Evolutionary conservation across 441 rosid genomes (phyloP).

Genomic region (Sinapis alba): DNA sequence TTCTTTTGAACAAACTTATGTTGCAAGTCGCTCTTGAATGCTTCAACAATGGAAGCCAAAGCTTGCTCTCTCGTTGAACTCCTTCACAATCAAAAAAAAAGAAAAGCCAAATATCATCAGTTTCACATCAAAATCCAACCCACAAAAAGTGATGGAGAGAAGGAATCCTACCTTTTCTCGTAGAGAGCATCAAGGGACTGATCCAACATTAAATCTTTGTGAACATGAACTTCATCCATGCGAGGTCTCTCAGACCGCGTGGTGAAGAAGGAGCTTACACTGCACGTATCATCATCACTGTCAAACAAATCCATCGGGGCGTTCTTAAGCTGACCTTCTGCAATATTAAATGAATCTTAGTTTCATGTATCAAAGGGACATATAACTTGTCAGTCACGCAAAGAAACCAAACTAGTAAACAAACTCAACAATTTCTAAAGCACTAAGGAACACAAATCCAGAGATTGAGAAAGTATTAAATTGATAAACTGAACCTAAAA

Average conservation of each 20-base stretch:
- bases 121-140: background rate
- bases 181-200: constrained; percentile 84
- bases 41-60: constrained; percentile 64
- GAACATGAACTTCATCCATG: constrained; percentile 63
- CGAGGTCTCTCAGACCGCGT: constrained; percentile 59
- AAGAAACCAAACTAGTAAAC: background rate
- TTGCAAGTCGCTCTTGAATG: constrained; percentile 74
- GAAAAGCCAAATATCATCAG: constrained; percentile 3
- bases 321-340: constrained; percentile 63
- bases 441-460: background rate
- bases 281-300: constrained; percentile 75
- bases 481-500: background rate
- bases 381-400: background rate
- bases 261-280: constrained; percentile 77
- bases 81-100: constrained; percentile 49
- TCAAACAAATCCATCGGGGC: constrained; percentile 53
- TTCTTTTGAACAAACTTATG: constrained; percentile 78
- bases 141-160: background rate
- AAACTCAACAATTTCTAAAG: background rate
- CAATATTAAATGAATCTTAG: constrained; percentile 24
- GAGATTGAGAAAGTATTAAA: background rate
- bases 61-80: constrained; percentile 90
- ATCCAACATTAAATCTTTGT: constrained; percentile 68
- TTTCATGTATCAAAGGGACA: background rate
- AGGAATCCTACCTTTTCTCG: constrained; percentile 64